A percentile compares a stretch with the other conserved stretches of the same genome.
Evolutionary conservation across 192 early-diverging fungal genomes (phyloP).

Genomic region (Gaertneriomyces sp.): DNA sequence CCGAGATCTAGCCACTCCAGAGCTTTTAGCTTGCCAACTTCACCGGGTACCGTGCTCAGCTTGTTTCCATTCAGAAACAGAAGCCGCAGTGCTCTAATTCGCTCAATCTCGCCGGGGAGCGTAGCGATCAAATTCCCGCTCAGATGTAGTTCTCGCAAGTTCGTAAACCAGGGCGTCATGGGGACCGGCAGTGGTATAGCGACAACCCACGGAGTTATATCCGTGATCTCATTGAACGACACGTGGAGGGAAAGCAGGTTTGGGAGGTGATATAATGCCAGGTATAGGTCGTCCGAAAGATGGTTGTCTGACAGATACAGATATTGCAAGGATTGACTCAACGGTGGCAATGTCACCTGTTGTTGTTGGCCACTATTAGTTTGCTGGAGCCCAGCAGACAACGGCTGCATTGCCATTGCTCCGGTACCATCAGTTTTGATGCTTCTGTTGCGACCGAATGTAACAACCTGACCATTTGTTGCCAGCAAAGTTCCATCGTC

Average conservation of each 20-base stretch:
- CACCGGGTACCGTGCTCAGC: constrained; percentile 82
- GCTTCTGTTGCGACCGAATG: neutral
- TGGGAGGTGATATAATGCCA: constrained; percentile 65
- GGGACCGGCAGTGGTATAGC: constrained; percentile 19
- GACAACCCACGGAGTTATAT: constrained; percentile 73
- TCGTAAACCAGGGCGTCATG: constrained; percentile 46
- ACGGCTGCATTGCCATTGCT: neutral
- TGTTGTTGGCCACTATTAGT: neutral
- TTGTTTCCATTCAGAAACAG: constrained; percentile 88
- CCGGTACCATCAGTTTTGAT: too few species aligned
- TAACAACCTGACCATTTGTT: neutral
- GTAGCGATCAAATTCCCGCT: constrained; percentile 80
- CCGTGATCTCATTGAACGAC: constrained; percentile 76
- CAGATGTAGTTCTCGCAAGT: constrained; percentile 74
- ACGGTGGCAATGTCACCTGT: constrained; percentile 41
- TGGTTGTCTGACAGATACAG: constrained; percentile 81
- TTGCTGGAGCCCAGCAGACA: constrained; percentile 2
- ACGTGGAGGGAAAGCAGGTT: constrained; percentile 77
- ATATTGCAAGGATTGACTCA: constrained; percentile 52
- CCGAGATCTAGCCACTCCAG: constrained; percentile 81
- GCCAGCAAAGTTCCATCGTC: constrained; percentile 29
- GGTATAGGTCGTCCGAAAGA: constrained; percentile 76
- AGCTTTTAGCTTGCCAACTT: constrained; percentile 79
- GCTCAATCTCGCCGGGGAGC: constrained; percentile 80
- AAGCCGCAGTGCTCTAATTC: constrained; percentile 62